These are phyloP conservation scores for Salicornia ramosissima DNA, from an alignment of 148 eudicot genomes.

Conservation along the genomic window DNA sequence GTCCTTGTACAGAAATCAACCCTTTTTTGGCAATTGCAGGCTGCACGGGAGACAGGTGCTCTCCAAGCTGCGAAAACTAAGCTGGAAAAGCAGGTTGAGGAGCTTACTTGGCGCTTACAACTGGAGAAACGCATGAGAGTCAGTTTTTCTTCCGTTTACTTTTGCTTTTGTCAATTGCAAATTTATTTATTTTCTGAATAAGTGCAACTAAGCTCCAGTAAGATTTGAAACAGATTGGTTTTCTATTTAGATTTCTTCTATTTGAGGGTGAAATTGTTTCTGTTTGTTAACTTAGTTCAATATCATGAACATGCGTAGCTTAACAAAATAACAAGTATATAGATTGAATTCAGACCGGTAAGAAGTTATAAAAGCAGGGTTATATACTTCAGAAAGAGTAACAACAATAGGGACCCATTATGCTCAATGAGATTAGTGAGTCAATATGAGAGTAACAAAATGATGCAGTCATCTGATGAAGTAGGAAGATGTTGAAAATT, in stretches of 20 bases:
- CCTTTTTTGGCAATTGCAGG: conserved; percentile 39
- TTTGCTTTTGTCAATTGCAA: not conserved
- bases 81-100: conserved; percentile 99
- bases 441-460: too few species aligned
- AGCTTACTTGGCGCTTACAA: conserved; percentile 91
- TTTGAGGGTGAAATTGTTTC: not conserved
- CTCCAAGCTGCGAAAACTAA: conserved; percentile 99
- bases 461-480: too few species aligned
- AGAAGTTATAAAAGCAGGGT: not conserved
- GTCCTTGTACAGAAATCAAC: not conserved
- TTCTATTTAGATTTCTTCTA: not conserved
- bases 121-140: conserved; percentile 98
- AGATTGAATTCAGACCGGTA: too few species aligned
- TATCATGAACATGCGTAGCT: not conserved
- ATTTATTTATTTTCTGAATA: not conserved
- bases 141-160: conserved; percentile 27
- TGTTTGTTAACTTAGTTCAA: not conserved
- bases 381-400: too few species aligned
- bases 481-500: too few species aligned
- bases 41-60: conserved; percentile 97
- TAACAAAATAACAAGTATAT: too few species aligned
- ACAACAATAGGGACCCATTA: too few species aligned
- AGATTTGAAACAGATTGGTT: not conserved
- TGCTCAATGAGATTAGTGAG: too few species aligned
- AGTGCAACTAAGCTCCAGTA: not conserved